Percentiles rank a stretch among this genome's conserved stretches.
Conservation (phyloP, 2,329 filamentous ascomycete species). For the Pseudogymnoascus sp. region DNA sequence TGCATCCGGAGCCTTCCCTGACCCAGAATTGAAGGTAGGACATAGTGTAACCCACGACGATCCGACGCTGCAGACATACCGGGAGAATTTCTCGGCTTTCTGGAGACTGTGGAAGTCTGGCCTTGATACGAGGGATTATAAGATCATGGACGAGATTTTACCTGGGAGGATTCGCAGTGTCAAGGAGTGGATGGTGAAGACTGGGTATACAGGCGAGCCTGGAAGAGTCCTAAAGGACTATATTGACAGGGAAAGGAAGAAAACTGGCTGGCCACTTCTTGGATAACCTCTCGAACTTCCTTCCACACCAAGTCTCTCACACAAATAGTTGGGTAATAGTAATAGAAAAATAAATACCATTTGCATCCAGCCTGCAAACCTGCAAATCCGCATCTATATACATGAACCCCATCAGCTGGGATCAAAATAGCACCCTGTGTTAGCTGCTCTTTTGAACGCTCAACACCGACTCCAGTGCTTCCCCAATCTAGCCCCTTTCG, state of each 20-base stretch:
- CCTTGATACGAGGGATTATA: constrained; percentile 12
- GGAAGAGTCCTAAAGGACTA: constrained; percentile 16
- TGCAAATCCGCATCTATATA: constrained; percentile 2
- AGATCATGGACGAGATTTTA: constrained; percentile 19
- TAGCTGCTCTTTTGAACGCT: constrained; percentile 3
- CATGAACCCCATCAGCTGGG: background rate
- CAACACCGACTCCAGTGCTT: background rate
- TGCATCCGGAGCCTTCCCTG: constrained; percentile 13
- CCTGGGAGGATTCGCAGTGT: constrained; percentile 15
- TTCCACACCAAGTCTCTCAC: background rate
- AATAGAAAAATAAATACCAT: background rate
- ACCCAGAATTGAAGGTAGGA: constrained; percentile 15
- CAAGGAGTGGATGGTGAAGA: constrained; percentile 17
- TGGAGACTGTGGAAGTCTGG: constrained; percentile 15
- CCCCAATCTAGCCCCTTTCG: background rate
- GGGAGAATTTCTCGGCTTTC: constrained; percentile 15
- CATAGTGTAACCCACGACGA: constrained; percentile 16
- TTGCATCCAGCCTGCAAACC: background rate
- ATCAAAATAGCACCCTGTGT: background rate
- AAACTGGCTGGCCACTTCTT: background rate
- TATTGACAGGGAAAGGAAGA: background rate
- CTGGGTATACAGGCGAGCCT: constrained; percentile 15
- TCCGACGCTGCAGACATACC: constrained; percentile 14
- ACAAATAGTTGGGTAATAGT: background rate
- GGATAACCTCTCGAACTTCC: background rate